These are phyloP conservation scores for Halteria grandinella DNA, from an alignment of 73 alveolate species.

Conservation along the genomic window DNA sequence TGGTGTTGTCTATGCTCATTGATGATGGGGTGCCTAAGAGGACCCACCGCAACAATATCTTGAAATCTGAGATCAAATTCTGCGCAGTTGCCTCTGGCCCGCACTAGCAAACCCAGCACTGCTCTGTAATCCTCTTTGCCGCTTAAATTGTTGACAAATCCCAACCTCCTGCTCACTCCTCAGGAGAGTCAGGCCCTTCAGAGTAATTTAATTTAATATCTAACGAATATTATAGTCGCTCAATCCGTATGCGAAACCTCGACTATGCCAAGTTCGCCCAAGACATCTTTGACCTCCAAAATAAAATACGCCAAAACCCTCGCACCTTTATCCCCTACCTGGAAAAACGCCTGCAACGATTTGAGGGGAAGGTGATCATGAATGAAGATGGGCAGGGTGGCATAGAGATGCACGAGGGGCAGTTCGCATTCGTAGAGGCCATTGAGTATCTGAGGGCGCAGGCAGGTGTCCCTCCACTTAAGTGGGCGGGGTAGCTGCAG, in stretches of 20 bases:
- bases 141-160: conserved; percentile 36
- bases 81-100: conserved; percentile 79
- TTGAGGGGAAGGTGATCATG: conserved; percentile 18
- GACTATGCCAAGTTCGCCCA: conserved; percentile 58
- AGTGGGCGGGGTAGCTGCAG: conserved; percentile 76
- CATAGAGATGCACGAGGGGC: conserved; percentile 68
- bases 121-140: conserved; percentile 79
- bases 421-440: conserved; percentile 81
- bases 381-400: conserved; percentile 28
- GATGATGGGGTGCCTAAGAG: conserved; percentile 90
- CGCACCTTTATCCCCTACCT: conserved; percentile 14
- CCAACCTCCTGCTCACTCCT: background rate
- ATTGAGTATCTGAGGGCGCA: conserved; percentile 74
- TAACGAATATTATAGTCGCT: background rate
- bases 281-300: conserved; percentile 42
- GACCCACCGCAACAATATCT: conserved; percentile 76
- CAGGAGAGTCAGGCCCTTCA: background rate
- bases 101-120: conserved; percentile 72
- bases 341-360: conserved; percentile 24
- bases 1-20: conserved; percentile 68
- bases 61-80: conserved; percentile 58
- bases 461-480: conserved; percentile 70
- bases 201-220: background rate
- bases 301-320: conserved; percentile 64
- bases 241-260: background rate